These are phyloP conservation scores for Cutaneotrichosporon spelunceum DNA, from an alignment of 1,284 basidiomycete genomes.

Conservation along the genomic window DNA sequence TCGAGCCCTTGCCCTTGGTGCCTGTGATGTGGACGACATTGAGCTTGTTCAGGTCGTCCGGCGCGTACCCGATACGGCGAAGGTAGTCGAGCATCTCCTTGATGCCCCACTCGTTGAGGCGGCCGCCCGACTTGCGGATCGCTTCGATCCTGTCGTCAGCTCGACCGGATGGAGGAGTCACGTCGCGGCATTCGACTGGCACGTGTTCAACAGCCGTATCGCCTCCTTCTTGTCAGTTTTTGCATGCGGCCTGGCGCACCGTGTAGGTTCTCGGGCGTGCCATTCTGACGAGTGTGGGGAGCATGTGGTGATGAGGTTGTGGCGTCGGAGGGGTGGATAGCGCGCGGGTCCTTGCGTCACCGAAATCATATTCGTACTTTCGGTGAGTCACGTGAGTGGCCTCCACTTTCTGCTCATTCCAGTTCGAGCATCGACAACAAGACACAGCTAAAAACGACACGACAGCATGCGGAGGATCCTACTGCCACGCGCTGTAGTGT, in stretches of 20 bases:
- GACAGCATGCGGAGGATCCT: constrained; percentile 3
- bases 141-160: constrained; percentile 62
- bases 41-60: constrained; percentile 75
- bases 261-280: constrained; percentile 32
- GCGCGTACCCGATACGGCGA: constrained; percentile 79
- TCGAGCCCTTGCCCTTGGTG: constrained; percentile 98
- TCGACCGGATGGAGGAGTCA: constrained; percentile 22
- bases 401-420: not conserved
- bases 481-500: not conserved
- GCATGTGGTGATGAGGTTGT: constrained; percentile 23
- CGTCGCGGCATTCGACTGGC: constrained; percentile 90
- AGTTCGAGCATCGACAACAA: not conserved
- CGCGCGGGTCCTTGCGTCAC: not conserved
- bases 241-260: constrained; percentile 10
- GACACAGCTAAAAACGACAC: not conserved
- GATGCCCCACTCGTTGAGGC: constrained; percentile 68
- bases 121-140: constrained; percentile 70
- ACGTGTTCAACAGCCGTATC: constrained; percentile 78
- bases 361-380: not conserved
- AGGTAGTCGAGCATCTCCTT: constrained; percentile 90
- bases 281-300: constrained; percentile 35
- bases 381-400: constrained; percentile 7
- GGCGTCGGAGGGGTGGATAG: not conserved
- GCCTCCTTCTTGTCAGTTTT: constrained; percentile 59
- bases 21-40: constrained; percentile 97